Evolutionary conservation across 768 basidiomycete species (phyloP).

Genomic region (Macrolepiota fuliginosa): DNA sequence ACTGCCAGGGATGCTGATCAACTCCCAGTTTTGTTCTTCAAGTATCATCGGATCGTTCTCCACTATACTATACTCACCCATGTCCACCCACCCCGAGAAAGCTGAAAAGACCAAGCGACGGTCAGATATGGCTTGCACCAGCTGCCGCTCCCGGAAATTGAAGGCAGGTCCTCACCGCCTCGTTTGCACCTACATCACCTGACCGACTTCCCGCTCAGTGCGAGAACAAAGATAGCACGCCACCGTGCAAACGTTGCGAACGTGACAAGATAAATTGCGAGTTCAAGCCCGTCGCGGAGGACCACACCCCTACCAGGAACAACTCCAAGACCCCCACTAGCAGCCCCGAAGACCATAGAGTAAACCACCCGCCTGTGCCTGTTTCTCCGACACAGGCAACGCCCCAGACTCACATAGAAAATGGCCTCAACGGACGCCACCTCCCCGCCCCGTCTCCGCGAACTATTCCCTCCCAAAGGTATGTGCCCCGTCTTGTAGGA

Average conservation of each 20-base stretch:
- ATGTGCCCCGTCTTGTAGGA: no score
- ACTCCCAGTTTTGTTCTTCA: slow-evolving; percentile 2
- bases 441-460: neutral
- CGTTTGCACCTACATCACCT: neutral
- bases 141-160: slow-evolving; percentile 54
- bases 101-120: slow-evolving; percentile 25
- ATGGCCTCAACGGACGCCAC: neutral
- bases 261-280: slow-evolving; percentile 31
- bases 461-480: neutral
- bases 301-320: slow-evolving; percentile 10
- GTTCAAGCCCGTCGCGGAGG: slow-evolving; percentile 39
- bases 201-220: slow-evolving; percentile 21
- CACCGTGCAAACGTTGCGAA: slow-evolving; percentile 39
- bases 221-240: slow-evolving; percentile 22
- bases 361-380: neutral
- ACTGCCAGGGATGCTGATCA: slow-evolving; percentile 8
- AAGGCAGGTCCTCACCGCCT: slow-evolving; percentile 34
- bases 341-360: slow-evolving; percentile 1
- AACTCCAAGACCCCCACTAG: neutral
- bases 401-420: neutral
- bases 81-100: slow-evolving; percentile 11
- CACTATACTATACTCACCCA: neutral
- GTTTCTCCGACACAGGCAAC: neutral
- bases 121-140: slow-evolving; percentile 50
- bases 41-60: neutral